Conservation (phyloP, 768 basidiomycete genomes). For the Termitomyces sp. region DNA sequence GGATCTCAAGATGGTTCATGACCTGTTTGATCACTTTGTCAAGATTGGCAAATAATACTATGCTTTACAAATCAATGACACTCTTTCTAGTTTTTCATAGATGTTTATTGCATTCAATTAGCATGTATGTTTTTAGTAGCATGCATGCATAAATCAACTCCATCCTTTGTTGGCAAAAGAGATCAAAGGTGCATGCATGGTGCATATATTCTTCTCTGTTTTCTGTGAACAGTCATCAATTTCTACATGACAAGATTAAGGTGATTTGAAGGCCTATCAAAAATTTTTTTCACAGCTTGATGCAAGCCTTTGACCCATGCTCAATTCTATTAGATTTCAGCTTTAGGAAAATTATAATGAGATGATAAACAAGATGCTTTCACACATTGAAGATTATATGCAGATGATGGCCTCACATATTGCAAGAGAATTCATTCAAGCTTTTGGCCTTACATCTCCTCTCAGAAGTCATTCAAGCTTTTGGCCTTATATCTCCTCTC, state of each 20-base stretch:
- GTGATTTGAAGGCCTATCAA: neutral
- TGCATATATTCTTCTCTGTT: no score
- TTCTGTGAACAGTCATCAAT: no score
- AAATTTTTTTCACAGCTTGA: neutral
- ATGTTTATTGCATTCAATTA: conserved; percentile 1
- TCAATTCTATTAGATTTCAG: neutral
- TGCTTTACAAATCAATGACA: neutral
- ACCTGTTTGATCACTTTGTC: neutral
- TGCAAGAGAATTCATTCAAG: neutral
- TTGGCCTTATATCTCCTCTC: neutral
- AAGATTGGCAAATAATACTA: neutral
- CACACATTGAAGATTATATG: neutral
- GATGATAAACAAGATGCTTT: no score
- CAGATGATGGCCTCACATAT: neutral
- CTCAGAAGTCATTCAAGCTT: neutral
- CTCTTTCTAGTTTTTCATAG: neutral
- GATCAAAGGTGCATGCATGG: no score
- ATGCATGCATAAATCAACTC: neutral
- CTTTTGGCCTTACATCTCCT: neutral
- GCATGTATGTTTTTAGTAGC: conserved; percentile 1
- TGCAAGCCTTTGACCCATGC: neutral
- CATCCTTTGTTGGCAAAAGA: neutral
- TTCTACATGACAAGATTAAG: neutral
- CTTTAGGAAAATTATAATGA: neutral
- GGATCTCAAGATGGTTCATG: neutral